A percentile compares a stretch with the other conserved stretches of the same genome.
These are phyloP conservation scores for Lachancea nothofagi DNA, from an alignment of 805 yeast species.

Conservation along the genomic window DNA sequence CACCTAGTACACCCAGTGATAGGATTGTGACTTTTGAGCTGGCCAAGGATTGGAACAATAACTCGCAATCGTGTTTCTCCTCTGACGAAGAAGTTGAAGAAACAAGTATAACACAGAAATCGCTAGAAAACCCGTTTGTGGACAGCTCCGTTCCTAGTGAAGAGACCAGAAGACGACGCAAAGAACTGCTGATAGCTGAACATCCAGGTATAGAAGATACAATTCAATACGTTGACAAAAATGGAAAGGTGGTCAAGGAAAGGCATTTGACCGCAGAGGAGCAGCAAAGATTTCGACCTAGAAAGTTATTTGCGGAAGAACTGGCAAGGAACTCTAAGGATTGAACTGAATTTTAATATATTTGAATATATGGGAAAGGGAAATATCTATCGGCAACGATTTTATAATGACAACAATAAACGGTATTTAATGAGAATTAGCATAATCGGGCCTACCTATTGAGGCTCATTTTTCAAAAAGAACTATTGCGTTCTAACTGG, in stretches of 20 bases:
- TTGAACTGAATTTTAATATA: background rate
- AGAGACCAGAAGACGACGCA: slow-evolving; percentile 15
- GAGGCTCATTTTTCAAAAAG: background rate
- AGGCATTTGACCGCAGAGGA: slow-evolving; percentile 21
- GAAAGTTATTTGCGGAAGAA: slow-evolving; percentile 24
- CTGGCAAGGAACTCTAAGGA: slow-evolving; percentile 5
- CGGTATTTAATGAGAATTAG: slow-evolving; percentile 1
- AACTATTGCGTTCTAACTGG: too few species aligned
- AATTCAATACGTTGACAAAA: slow-evolving; percentile 32
- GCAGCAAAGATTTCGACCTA: slow-evolving; percentile 26
- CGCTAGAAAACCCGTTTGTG: slow-evolving; percentile 22
- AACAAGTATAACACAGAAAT: slow-evolving; percentile 19
- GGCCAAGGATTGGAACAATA: slow-evolving; percentile 33
- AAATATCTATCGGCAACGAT: background rate
- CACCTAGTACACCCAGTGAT: slow-evolving; percentile 35
- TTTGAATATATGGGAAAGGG: background rate
- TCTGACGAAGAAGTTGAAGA: slow-evolving; percentile 20
- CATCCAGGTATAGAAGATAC: slow-evolving; percentile 22
- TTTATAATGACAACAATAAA: background rate
- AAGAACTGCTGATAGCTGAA: slow-evolving; percentile 14
- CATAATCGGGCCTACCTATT: too few species aligned
- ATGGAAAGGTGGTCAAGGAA: slow-evolving; percentile 29
- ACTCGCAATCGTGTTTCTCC: slow-evolving; percentile 14
- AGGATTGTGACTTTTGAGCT: slow-evolving; percentile 31
- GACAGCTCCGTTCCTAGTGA: slow-evolving; percentile 9